Evolutionary conservation across 495 filamentous ascomycete genomes (phyloP), one percentile per base, ranked within the genome.

Genomic region (Glutinoglossum americanum): DNA sequence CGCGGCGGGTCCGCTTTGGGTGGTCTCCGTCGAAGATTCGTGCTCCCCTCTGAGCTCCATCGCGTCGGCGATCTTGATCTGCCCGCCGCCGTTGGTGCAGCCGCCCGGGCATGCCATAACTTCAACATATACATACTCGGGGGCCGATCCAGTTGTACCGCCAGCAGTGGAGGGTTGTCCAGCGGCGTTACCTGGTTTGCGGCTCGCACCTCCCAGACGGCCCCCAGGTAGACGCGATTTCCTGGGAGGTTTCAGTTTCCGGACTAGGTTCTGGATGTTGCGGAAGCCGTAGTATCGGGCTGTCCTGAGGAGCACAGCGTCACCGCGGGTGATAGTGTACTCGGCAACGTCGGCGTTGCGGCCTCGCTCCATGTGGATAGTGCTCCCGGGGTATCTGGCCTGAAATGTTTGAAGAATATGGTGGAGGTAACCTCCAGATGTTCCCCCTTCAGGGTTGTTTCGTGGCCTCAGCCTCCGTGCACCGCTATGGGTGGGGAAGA

Each of bases 81-180:
- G 92, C 0, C 92, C 92, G 25, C 92, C 92, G 0, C 92, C 92
- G 65, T 97, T 98, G 53, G 92, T 98, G 68, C 92, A 98, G 0
- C 92, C 92, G 10, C 93, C 92, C 0, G 92, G 92, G 69, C 92
- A 98, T 28, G 92, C 92, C 92, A 98, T 98, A 35, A 98, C 93
- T 65, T 98, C 92, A 11, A 98, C 86, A 69, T 94, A 97, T 25
- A 80, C 79, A 64, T 86, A 89, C 13, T 92, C 85, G 15, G 15
- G 37, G 15, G 9, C 37, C 15, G 15, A 13, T 7, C 37, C 13
- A 15, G 9, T 15, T 23, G 69, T 65, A 41, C 69, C 73, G 17
- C 51, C 66, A 7, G 56, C 62, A 15, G 19, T 54, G 1, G 56
- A 63, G 15, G 63, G 63, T 2, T 68, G 48, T 0, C 63, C 64